Percentiles rank a stretch among this genome's conserved stretches.
Conservation (phyloP, 2,329 filamentous ascomycete species). For the Fusarium marasasianum region DNA sequence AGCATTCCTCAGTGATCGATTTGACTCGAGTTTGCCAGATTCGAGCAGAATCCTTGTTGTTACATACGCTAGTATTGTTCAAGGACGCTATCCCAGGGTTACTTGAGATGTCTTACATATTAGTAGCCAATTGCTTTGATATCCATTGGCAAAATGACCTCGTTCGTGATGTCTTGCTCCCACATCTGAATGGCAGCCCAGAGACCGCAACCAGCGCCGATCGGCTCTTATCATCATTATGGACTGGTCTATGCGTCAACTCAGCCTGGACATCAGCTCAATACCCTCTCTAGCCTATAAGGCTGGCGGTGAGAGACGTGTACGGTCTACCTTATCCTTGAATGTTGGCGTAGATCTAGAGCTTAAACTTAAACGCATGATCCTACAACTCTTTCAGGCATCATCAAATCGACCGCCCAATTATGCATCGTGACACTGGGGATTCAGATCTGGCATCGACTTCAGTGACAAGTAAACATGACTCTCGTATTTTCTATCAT, state of each 20-base stretch:
- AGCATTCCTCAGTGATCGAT: neutral
- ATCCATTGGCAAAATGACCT: constrained; percentile 1
- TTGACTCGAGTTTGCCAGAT: neutral
- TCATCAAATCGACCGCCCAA: neutral
- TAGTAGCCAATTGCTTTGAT: neutral
- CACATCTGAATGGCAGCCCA: neutral
- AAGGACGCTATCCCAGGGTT: constrained; percentile 2
- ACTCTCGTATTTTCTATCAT: neutral
- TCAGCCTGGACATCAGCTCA: constrained; percentile 6
- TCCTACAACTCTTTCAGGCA: neutral
- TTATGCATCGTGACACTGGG: neutral
- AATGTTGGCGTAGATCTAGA: neutral
- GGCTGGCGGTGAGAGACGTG: constrained; percentile 17
- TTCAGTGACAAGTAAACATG: neutral
- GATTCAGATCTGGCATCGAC: neutral
- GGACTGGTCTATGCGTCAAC: neutral
- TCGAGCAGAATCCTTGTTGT: neutral
- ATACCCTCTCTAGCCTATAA: neutral
- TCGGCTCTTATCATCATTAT: constrained; percentile 19
- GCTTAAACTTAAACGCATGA: constrained; percentile 11
- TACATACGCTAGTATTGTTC: neutral
- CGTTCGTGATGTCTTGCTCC: constrained; percentile 8
- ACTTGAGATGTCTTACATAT: neutral
- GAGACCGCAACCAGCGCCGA: constrained; percentile 14
- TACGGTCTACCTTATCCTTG: neutral